Conservation (phyloP, 2,329 filamentous ascomycete genomes). For the Macrophomina tecta region DNA sequence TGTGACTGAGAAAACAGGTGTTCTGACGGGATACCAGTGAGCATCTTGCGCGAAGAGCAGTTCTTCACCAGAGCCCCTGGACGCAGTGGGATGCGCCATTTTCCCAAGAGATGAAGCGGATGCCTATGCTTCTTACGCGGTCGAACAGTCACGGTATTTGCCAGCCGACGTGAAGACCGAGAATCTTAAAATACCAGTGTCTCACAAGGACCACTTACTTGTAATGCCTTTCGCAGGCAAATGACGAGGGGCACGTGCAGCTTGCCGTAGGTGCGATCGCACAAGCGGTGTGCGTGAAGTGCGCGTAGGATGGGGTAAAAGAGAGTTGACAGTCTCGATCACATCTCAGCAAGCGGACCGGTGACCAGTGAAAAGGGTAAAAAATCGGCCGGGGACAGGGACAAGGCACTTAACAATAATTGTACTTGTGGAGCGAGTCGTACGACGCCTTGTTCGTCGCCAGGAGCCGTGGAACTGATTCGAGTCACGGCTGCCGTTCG, state of each 20-base stretch:
- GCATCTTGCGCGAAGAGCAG: neutral
- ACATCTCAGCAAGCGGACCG: constrained; percentile 6
- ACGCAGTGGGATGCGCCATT: constrained; percentile 10
- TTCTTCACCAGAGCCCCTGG: constrained; percentile 8
- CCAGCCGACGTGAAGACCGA: constrained; percentile 10
- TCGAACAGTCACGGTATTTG: constrained; percentile 8
- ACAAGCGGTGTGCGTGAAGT: constrained; percentile 25
- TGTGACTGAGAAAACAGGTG: neutral
- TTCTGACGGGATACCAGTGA: neutral
- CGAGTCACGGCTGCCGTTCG: constrained; percentile 17
- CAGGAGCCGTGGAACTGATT: constrained; percentile 23
- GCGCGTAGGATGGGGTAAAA: constrained; percentile 17
- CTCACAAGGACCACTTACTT: constrained; percentile 15
- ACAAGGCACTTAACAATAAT: constrained; percentile 19
- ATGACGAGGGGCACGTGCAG: constrained; percentile 25
- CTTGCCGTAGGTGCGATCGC: constrained; percentile 11
- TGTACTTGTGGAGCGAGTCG: constrained; percentile 25
- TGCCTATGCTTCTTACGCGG: neutral
- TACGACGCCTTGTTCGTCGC: constrained; percentile 19
- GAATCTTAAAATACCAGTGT: constrained; percentile 15
- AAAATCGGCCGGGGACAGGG: constrained; percentile 9
- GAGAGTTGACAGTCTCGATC: constrained; percentile 22
- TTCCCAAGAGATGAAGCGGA: neutral
- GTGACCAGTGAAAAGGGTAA: constrained; percentile 5
- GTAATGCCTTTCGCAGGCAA: constrained; percentile 13